Evolutionary conservation across 768 basidiomycete species (phyloP), one percentile per base, ranked within the genome.

Genomic region (Amylocystis lapponica): DNA sequence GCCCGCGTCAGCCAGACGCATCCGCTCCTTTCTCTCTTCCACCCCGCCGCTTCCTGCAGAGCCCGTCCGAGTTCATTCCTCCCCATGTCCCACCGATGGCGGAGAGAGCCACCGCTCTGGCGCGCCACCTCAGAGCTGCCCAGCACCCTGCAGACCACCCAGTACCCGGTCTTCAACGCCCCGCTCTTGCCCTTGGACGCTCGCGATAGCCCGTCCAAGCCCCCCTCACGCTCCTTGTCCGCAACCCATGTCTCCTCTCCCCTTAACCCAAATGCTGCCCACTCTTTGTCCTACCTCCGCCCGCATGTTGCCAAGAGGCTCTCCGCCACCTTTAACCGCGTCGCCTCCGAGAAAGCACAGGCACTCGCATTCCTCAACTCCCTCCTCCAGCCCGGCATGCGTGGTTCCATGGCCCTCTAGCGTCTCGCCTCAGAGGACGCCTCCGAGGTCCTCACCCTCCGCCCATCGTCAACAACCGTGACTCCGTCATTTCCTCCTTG

Each of bases 401-500:
- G 72, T 36, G 76, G 77, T 0, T 79, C 78, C 35, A 83, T 85
- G 83, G 65, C 85, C 23, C 68, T 85, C 38, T 85, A 83, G 59
- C 74, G 80, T 10, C 66, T 85, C 13, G 72, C 76, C 2, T n/a
- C n/a, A n/a, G n/a, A n/a, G n/a, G 58, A 65, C 31, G 48, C 58
- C n/a, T 57, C 52, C 31, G 64, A 61, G 16, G 41, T 55, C 12
- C 47, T 64, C 13, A 54, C 61, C 27, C n/a, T 8, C 57, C 44
- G 4, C 43, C 45, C 26, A 26, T 52, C 19, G 8, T 50, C 23
- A 36, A 49, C 30, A 59, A 59, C 23, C 66, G 71, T 16, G 57
- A 64, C 45, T 75, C 78, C 4, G 58, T 78, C 46, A 43, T 71
- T 1, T 80, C 81, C 2, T 65, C 75, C 16, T 74, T 78, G 0